These are phyloP conservation scores for Yarrowia sp. DNA, from an alignment of 805 yeast species.

Conservation along the genomic window DNA sequence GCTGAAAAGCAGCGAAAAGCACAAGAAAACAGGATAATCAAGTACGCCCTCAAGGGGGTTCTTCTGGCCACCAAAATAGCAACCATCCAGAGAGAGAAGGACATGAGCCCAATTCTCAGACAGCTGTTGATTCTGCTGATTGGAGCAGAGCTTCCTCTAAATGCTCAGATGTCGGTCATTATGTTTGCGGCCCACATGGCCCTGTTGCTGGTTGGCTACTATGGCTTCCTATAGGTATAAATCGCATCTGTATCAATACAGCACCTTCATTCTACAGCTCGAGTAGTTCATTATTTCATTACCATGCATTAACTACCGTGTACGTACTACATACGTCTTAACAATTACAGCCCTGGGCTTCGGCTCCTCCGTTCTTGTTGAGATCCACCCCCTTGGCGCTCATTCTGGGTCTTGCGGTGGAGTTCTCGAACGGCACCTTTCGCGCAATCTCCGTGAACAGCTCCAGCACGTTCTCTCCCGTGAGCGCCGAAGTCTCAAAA, in stretches of 20 bases:
- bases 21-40: neutral
- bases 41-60: neutral
- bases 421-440: constrained; percentile 47
- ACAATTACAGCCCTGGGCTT: constrained; percentile 19
- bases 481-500: constrained; percentile 67
- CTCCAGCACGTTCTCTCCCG: constrained; percentile 58
- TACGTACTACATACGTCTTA: constrained; percentile 3
- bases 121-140: neutral
- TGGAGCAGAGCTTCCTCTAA: neutral
- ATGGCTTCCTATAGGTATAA: neutral
- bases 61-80: neutral
- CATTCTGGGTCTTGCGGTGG: constrained; percentile 31
- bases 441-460: constrained; percentile 49
- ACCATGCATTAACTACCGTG: constrained; percentile 18
- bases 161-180: neutral
- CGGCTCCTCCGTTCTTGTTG: constrained; percentile 29
- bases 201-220: neutral
- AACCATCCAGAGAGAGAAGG: neutral
- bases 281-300: neutral
- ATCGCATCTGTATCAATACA: neutral
- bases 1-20: neutral
- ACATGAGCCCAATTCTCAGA: neutral
- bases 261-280: no score
- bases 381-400: constrained; percentile 40
- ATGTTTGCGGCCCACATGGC: neutral